These are phyloP conservation scores for Arabidopsis lyrata DNA, from an alignment of 441 rosid genomes.

Conservation along the genomic window DNA sequence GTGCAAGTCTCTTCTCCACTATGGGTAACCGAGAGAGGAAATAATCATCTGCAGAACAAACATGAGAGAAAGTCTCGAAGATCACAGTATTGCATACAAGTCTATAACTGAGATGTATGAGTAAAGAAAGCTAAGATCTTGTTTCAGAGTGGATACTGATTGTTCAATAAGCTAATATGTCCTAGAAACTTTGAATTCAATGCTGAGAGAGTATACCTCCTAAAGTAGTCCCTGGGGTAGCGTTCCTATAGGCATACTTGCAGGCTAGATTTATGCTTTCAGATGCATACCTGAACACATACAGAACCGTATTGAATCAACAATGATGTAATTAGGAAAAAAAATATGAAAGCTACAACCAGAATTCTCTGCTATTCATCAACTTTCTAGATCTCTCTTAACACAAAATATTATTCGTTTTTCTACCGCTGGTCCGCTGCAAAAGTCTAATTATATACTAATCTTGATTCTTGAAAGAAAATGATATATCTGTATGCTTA, in stretches of 20 bases:
- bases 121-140: not conserved
- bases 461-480: conserved; percentile 4
- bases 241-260: conserved; percentile 83
- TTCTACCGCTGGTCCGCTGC: not conserved
- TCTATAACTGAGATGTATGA: not conserved
- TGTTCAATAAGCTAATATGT: not conserved
- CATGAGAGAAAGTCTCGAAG: not conserved
- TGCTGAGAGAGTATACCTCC: conserved; percentile 54
- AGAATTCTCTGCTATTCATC: not conserved
- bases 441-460: not conserved
- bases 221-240: conserved; percentile 86
- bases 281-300: conserved; percentile 75
- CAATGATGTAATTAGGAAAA: not conserved
- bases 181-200: not conserved
- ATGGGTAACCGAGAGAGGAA: conserved; percentile 80
- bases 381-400: not conserved
- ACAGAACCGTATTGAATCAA: conserved; percentile 13
- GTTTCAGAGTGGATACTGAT: not conserved
- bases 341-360: not conserved
- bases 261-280: conserved; percentile 90
- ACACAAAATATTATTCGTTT: not conserved
- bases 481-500: conserved; percentile 47
- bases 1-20: conserved; percentile 89
- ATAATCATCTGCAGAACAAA: conserved; percentile 65
- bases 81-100: conserved; percentile 15